Percentiles rank a stretch among this genome's conserved stretches.
Conservation (phyloP, 2,329 filamentous ascomycete genomes). For the Sarocladium brachiariae region DNA sequence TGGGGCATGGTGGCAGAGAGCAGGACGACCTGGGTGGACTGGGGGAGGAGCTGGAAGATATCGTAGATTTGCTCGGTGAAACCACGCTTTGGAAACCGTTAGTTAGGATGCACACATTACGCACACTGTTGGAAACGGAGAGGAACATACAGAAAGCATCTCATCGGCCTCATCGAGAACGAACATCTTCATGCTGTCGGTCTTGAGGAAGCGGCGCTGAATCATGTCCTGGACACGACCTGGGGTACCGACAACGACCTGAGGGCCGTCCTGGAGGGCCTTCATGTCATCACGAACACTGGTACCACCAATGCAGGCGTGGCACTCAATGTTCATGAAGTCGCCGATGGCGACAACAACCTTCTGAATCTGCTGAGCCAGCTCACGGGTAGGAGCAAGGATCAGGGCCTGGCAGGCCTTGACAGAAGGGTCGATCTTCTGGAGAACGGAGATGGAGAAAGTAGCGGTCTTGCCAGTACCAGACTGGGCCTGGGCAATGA, state of each 20-base stretch:
- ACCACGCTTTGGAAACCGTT: constrained; percentile 65
- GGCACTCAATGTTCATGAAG: constrained; percentile 99
- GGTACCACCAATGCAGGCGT: constrained; percentile 98
- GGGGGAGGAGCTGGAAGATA: constrained; percentile 97
- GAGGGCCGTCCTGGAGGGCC: constrained; percentile 89
- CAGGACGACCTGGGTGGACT: constrained; percentile 96
- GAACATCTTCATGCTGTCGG: constrained; percentile 99
- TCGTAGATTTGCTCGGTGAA: constrained; percentile 99
- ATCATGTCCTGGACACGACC: constrained; percentile 99
- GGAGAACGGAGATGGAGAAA: constrained; percentile 97
- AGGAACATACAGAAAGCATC: constrained; percentile 75
- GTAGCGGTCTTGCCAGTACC: constrained; percentile 99
- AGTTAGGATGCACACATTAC: constrained; percentile 32
- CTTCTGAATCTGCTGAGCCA: constrained; percentile 99
- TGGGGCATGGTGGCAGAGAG: constrained; percentile 98
- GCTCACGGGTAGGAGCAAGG: constrained; percentile 93
- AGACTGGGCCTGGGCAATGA: constrained; percentile 98
- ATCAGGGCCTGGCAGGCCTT: constrained; percentile 98
- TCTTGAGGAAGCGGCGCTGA: constrained; percentile 93
- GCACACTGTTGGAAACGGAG: neutral
- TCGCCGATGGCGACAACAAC: constrained; percentile 97
- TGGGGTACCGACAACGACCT: constrained; percentile 95
- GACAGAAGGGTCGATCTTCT: constrained; percentile 93
- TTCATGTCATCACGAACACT: constrained; percentile 98
- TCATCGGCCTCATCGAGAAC: constrained; percentile 99